Base-by-base conservation (phyloP, 495 filamentous ascomycete species). In the Annulohypoxylon maeteangense region DNA sequence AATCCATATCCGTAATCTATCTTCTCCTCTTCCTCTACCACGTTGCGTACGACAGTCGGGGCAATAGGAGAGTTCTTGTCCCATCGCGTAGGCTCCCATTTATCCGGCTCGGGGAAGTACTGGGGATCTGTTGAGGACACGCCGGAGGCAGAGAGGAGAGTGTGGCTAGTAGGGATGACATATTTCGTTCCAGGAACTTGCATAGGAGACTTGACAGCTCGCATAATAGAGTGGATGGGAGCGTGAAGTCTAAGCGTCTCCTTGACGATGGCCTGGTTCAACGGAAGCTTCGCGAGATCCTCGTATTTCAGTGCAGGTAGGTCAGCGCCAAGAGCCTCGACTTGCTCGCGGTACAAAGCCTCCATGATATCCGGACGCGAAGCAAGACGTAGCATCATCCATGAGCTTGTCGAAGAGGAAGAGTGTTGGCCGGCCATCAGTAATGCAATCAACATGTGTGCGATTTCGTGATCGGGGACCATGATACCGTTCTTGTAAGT, bases 1-100 rank as follows among this genome's bases (percentile, higher is more conserved):
- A 93, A 81, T n/a, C 95, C 95, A 78, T 97, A 98, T 29, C 95
- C 95, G 74, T 98, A 98, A 74, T 98, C 94, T 32, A 93, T 82
- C 74, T 90, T 91, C 79, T 93, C 91, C 34, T 91, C 91, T 18
- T 89, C 87, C 8, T 87, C 88, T n/a, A 87, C 86, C 1, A 76
- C 79, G 16, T 79, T 81, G 50, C 84, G 82, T 44, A 78, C 77
- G 67, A 83, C 75, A 74, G 61, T 80, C 22, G 81, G 86, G 57
- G 77, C 80, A 66, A 79, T 78, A 53, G 79, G 79, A 6, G 77
- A 80, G 32, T 81, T 81, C 62, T 77, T 75, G 58, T 92, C 89
- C 95, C 95, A 99, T 18, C 95, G 90, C 74, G 91, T 90, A 25
- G 95, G 93, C 74, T 99, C 92, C 91, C 94, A 99, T 5, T 77